phyloP scores from a whole-genome alignment of 1,284 basidiomycete species.

The Agroathelia rolfsii region DNA sequence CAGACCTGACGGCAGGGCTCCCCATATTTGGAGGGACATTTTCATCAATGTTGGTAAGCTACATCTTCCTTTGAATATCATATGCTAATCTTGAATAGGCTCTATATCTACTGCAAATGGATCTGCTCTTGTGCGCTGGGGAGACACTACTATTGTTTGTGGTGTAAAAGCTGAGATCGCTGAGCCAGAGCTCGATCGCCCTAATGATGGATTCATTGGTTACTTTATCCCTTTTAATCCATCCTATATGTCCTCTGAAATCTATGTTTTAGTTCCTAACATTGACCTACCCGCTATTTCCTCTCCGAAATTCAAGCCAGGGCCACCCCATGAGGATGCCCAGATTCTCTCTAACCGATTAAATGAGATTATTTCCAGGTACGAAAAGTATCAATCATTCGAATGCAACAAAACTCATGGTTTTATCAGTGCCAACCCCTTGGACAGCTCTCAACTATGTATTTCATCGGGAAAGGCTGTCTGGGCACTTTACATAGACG shows the following conservation, averaged over 20 bases:
- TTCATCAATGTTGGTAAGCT: conserved; percentile 65
- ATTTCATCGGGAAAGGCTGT: conserved; percentile 75
- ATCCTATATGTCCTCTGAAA: not conserved
- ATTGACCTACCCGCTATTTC: conserved; percentile 89
- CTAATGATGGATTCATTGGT: conserved; percentile 79
- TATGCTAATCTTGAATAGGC: conserved; percentile 30
- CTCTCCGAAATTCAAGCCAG: conserved; percentile 88
- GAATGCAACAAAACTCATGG: not conserved
- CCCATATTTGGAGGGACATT: conserved; percentile 55
- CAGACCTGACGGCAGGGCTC: conserved; percentile 67
- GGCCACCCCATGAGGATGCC: conserved; percentile 86
- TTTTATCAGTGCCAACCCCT: conserved; percentile 57
- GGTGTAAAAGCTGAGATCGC: conserved; percentile 93
- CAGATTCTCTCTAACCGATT: conserved; percentile 80
- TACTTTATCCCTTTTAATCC: not conserved
- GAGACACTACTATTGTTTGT: conserved; percentile 85
- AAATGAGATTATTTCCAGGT: conserved; percentile 71
- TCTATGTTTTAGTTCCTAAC: conserved; percentile 59
- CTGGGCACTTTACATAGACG: conserved; percentile 91
- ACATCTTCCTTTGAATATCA: conserved; percentile 2
- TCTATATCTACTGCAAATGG: conserved; percentile 89
- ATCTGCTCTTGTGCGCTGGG: conserved; percentile 82
- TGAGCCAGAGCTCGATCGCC: conserved; percentile 72
- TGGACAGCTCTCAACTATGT: conserved; percentile 58
- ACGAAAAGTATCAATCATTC: conserved; percentile 15